phyloP scores from a whole-genome alignment of 768 basidiomycete genomes.

The Leccinum boreale region DNA sequence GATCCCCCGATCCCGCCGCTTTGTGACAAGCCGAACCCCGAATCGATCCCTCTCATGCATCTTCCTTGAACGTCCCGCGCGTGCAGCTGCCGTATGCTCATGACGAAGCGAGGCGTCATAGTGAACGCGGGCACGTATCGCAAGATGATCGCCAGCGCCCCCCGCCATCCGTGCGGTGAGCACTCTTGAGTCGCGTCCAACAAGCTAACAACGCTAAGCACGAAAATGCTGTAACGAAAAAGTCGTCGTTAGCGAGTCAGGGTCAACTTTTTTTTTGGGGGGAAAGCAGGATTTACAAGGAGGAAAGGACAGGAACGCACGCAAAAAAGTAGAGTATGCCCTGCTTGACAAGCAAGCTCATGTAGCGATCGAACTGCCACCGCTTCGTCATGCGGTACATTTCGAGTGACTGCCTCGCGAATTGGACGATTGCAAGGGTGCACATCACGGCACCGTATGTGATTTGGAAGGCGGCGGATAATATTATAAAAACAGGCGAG shows the following conservation, averaged over 20 bases:
- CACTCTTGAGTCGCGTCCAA: neutral
- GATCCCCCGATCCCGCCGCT: neutral
- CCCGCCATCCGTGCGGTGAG: neutral
- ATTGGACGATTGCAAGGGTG: neutral
- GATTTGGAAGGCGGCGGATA: neutral
- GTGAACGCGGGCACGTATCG: neutral
- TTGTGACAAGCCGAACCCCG: neutral
- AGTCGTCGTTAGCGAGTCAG: neutral
- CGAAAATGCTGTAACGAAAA: neutral
- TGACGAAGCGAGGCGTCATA: neutral
- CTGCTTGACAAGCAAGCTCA: neutral
- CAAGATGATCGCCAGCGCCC: neutral
- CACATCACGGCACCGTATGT: neutral
- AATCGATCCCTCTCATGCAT: neutral
- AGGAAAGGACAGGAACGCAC: neutral
- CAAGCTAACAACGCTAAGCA: neutral
- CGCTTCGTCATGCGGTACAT: neutral
- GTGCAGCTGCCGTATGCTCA: neutral
- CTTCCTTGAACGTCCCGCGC: neutral
- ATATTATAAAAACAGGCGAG: too few relatives aligned
- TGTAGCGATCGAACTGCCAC: neutral
- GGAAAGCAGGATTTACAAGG: neutral
- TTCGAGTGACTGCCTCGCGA: neutral
- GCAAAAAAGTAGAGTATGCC: neutral
- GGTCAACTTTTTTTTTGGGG: too few relatives aligned